Base-by-base conservation (phyloP, 495 filamentous ascomycete species). In the Aspergillus haitiensis region DNA sequence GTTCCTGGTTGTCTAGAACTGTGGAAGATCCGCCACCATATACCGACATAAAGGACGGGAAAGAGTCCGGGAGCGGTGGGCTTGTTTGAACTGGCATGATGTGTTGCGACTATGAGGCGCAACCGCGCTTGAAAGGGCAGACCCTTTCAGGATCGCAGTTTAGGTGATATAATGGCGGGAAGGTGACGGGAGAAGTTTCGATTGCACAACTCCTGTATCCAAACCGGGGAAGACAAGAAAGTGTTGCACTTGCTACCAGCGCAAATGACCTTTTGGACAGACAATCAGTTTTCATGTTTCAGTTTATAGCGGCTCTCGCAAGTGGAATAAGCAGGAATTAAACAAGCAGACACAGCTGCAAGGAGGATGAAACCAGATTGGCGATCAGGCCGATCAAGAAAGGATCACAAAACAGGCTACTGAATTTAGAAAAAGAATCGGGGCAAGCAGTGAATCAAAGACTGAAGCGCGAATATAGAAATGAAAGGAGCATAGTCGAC, bases 1-100 rank as follows among this genome's bases (percentile, higher is more conserved):
- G 66, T 31, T 75, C 74, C 52, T 75, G 69, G 51, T 75, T 71
- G 37, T 70, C 61, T 39, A 58, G 32, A 46, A 55, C 69, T 21
- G 62, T 65, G 18, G 67, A 62, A 21, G 64, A 58, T 2, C 69
- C 62, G 32, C 70, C 74, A 60, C 74, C 85, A 74, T 82, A 88
- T 36, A 88, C 86, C 44, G 86, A 87, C 86, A 88, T 88, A 58
- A 88, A 86, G 45, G 86, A 87, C 52, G 87, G 85, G 71, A 88
- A 84, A 63, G 87, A 85, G 72, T 87, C 85, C 79, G 72, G 70
- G 54, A 76, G 66, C 68, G 74, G 72, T 53, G 73, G 70, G 63
- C 71, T 76, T 51, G 77, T 75, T 73, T 79, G 77, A 64, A 79
- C 69, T 62, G 77, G 75, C 77, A 79, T 79, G 64, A 57, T 74